Percentiles rank a stretch among this genome's conserved stretches.
These are phyloP conservation scores for Orbilia blumenaviensis DNA, from an alignment of 2,329 filamentous ascomycete genomes.

Conservation along the genomic window DNA sequence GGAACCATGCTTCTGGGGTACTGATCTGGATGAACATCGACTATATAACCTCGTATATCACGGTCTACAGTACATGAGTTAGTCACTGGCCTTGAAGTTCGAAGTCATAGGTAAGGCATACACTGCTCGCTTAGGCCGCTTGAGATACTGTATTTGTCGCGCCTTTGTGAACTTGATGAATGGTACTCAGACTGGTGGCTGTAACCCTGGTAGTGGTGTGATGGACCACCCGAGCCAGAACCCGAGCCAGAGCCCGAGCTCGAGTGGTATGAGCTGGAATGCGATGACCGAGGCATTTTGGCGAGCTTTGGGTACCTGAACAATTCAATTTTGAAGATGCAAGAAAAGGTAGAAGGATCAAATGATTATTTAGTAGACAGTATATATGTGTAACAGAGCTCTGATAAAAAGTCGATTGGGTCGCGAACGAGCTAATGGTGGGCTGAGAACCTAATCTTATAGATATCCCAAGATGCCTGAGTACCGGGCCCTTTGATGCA, in stretches of 20 bases:
- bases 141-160: constrained; percentile 28
- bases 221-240: neutral
- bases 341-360: neutral
- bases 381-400: neutral
- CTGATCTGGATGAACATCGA: constrained; percentile 29
- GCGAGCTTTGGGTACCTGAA: neutral
- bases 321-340: neutral
- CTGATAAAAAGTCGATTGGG: neutral
- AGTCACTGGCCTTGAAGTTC: constrained; percentile 1
- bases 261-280: constrained; percentile 9
- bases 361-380: neutral
- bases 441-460: constrained; percentile 46
- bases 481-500: neutral
- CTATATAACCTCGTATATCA: constrained; percentile 31
- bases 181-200: neutral
- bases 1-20: constrained; percentile 35
- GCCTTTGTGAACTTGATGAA: constrained; percentile 6
- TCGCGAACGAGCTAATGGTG: constrained; percentile 16
- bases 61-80: constrained; percentile 26
- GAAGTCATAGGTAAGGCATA: constrained; percentile 11
- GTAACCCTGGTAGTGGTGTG: constrained; percentile 4
- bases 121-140: constrained; percentile 36
- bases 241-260: neutral
- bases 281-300: constrained; percentile 32
- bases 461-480: constrained; percentile 2